These are phyloP conservation scores for Agaricus blazei DNA, from an alignment of 768 basidiomycete species.

Conservation along the genomic window DNA sequence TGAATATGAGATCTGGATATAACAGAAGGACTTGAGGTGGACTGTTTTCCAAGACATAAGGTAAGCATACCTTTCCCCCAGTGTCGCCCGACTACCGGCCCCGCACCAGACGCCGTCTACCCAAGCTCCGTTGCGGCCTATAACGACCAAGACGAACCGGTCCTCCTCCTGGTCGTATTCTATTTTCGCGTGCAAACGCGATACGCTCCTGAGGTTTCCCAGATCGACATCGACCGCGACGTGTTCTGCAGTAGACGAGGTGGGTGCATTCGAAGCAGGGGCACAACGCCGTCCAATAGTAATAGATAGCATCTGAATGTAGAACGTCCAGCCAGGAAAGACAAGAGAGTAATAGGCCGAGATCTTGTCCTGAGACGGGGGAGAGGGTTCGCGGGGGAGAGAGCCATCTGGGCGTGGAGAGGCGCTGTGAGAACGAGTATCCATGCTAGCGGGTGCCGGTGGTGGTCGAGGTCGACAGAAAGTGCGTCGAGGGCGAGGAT, in stretches of 20 bases:
- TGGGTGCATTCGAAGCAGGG: slow-evolving; percentile 41
- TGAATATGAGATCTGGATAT: slow-evolving; percentile 82
- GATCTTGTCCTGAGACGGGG: slow-evolving; percentile 65
- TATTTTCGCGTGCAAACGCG: slow-evolving; percentile 93
- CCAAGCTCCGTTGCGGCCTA: slow-evolving; percentile 98
- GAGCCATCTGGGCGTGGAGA: slow-evolving; percentile 26
- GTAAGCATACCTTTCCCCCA: slow-evolving; percentile 67
- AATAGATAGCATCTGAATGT: slow-evolving; percentile 91
- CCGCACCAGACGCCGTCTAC: slow-evolving; percentile 96
- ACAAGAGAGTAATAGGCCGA: slow-evolving; percentile 92
- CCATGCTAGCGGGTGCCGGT: slow-evolving; percentile 25
- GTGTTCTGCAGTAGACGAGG: slow-evolving; percentile 53
- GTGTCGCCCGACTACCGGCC: slow-evolving; percentile 78
- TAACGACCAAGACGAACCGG: slow-evolving; percentile 83
- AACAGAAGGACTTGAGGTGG: not conserved
- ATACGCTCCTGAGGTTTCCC: slow-evolving; percentile 94
- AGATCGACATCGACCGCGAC: slow-evolving; percentile 82
- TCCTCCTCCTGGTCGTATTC: slow-evolving; percentile 90
- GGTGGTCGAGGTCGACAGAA: slow-evolving; percentile 17
- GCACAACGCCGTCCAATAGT: slow-evolving; percentile 90
- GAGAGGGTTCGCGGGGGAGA: slow-evolving; percentile 24
- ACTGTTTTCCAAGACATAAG: not conserved
- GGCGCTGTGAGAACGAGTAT: slow-evolving; percentile 37
- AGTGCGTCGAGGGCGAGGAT: slow-evolving; percentile 21
- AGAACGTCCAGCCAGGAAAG: slow-evolving; percentile 94